Evolutionary conservation across 1,284 basidiomycete species (phyloP).

Genomic region (Papiliotrema nemorosa): DNA sequence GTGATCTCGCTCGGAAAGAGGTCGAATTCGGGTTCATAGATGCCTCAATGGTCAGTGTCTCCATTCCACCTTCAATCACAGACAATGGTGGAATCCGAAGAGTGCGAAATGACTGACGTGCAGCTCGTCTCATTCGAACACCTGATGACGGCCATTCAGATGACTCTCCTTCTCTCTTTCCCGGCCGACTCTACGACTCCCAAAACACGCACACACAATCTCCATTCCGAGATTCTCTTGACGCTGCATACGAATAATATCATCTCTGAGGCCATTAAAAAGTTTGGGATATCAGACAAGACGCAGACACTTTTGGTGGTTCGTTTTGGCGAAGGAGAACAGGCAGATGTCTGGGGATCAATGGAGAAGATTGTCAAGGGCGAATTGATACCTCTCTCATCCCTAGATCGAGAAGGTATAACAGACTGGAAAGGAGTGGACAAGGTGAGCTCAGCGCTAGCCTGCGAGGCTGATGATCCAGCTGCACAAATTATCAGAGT

Average conservation of each 20-base stretch:
- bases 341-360: conserved; percentile 29
- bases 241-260: conserved; percentile 79
- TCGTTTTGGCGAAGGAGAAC: conserved; percentile 53
- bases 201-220: conserved; percentile 38
- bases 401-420: conserved; percentile 13
- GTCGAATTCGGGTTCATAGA: conserved; percentile 88
- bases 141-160: conserved; percentile 73
- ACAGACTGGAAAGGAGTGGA: conserved; percentile 69
- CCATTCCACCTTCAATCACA: background rate
- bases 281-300: conserved; percentile 72
- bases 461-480: conserved; percentile 33
- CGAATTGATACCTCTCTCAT: conserved; percentile 15
- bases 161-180: conserved; percentile 67
- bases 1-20: conserved; percentile 64
- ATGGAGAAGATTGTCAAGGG: conserved; percentile 51
- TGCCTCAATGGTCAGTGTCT: conserved; percentile 55
- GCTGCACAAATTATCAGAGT: conserved; percentile 69
- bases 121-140: conserved; percentile 54
- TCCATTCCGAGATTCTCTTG: conserved; percentile 78
- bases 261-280: conserved; percentile 77
- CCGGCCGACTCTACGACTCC: conserved; percentile 1
- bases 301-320: conserved; percentile 71
- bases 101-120: background rate
- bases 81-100: background rate
- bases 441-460: conserved; percentile 57